Evolutionary conservation across 805 yeast species (phyloP), one percentile per base, ranked within the genome.

Genomic region (Wickerhamomyces kurtzmanii): DNA sequence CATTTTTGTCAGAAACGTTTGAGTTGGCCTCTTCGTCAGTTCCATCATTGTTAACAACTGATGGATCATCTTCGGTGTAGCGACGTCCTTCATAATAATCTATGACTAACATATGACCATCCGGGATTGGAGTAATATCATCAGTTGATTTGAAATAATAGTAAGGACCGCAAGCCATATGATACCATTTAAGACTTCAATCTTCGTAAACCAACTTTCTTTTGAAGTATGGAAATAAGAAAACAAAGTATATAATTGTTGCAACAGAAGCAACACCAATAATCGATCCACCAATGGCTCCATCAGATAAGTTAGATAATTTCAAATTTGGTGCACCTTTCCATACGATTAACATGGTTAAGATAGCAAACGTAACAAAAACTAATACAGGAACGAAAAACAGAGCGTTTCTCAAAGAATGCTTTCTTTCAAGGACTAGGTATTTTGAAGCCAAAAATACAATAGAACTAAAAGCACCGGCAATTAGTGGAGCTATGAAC

Each of bases 291-390:
- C 56, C 61, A 23, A 68, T 68, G 8, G 76, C 65, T 17, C 68
- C 68, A 5, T 60, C 43, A 2, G 75, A 57, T 29, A 79, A 58
- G 6, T 70, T 45, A 37, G 70, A 60, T 43, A 80, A 59, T 16
- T 71, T 55, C 41, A 79, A 64, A 38, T 66, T 65, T 42, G 87
- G 85, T 31, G 87, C 77, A 42, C 86, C 87, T 50, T 80, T 78
- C 82, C 83, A 77, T 21, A 75, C 83, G 47, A 80, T 73, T 52
- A 78, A 65, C 81, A 81, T 77, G 33, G 86, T 75, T 42, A 80
- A 62, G 27, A 78, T 65, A 22, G 75, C 49, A 32, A 75, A 72
- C 15, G 83, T 68, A 21, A 60, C 45, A 38, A 68, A 76, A 13
- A 79, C 78, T 47, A 77, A 63, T 15, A 65, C 29, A 8, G 86